Base-by-base conservation (phyloP, 192 early-diverging fungal species). In the Rhizophlyctis rosea region DNA sequence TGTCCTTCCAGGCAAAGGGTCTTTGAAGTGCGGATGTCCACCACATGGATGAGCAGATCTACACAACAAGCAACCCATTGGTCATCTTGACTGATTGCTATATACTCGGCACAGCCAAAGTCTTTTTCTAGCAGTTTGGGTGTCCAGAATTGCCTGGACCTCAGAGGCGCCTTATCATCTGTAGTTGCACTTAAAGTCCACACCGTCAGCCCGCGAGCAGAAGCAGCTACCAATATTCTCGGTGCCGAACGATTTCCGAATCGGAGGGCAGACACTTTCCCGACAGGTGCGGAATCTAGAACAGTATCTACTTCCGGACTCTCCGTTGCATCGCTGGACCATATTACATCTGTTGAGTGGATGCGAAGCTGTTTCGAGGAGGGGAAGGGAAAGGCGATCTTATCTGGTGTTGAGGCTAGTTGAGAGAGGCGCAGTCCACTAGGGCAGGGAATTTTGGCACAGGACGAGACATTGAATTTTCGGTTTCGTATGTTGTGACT, bases 1-100 rank as follows among this genome's bases (percentile, higher is more conserved):
- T 68, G 67, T 11, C 67, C 67, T 61, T 61, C 52, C 30, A 68
- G 29, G 14, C 33, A 11, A 23, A 68, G 29, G 13, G 59, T 34
- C 16, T 52, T 27, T 0, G 7, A 4, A n/a, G 59, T 32, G 18
- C 34, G 9, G 25, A 68, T 31, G 2, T 62, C 51, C 0, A 68
- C 28, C 13, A 62, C 67, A 48, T 61, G 49, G 28, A 68, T 53
- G 14, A 27, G 24, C 4, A 44, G 44, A 32, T 50, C 59, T 11
- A 62, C 30, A 13, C 51, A 54, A 2, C 27, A 47, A 4, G 52
- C 59, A 24, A 68, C 28, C 27, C 24, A 61, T 7, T 29, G 33
- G n/a, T 54, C 67, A 16, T 16, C 34, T 23, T 27, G 24, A n/a
- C 51, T 27, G 0, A 61, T 14, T n/a, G 50, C 49, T 2, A 68